These are phyloP conservation scores for Wickerhamiella lipophila DNA, from an alignment of 805 yeast species.

Conservation along the genomic window DNA sequence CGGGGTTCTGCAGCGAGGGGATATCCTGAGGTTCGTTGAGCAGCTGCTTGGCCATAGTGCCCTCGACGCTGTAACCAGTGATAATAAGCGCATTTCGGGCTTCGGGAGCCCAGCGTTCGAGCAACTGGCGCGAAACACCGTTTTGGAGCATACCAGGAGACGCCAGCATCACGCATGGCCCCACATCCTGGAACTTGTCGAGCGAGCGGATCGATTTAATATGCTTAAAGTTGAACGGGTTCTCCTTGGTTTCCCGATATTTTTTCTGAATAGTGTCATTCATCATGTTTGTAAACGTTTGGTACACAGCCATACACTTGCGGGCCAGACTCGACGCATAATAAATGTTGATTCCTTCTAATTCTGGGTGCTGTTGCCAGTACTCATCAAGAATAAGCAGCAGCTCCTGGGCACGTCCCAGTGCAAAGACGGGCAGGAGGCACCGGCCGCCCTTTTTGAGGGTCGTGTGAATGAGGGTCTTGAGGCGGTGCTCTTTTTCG, in stretches of 20 bases:
- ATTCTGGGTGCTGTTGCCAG: slow-evolving; percentile 75
- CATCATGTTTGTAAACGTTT: slow-evolving; percentile 95
- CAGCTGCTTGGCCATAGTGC: slow-evolving; percentile 88
- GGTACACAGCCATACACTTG: slow-evolving; percentile 95
- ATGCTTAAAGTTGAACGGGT: slow-evolving; percentile 83
- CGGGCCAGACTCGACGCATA: slow-evolving; percentile 89
- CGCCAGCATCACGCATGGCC: slow-evolving; percentile 92
- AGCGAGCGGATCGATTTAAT: slow-evolving; percentile 66
- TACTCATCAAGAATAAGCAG: slow-evolving; percentile 84
- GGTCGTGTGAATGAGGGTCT: slow-evolving; percentile 72
- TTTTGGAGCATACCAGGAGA: slow-evolving; percentile 98
- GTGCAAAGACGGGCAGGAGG: slow-evolving; percentile 84
- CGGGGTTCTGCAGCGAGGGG: slow-evolving; percentile 71
- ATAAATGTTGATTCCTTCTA: slow-evolving; percentile 69
- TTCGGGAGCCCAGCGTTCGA: slow-evolving; percentile 97
- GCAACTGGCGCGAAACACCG: slow-evolving; percentile 80
- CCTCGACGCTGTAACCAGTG: slow-evolving; percentile 97
- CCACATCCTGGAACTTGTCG: slow-evolving; percentile 80
- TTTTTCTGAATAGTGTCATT: slow-evolving; percentile 72
- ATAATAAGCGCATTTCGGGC: slow-evolving; percentile 73
- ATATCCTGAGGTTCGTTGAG: slow-evolving; percentile 84
- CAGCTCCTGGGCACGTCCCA: slow-evolving; percentile 94
- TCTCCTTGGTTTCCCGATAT: slow-evolving; percentile 63
- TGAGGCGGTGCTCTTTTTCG: slow-evolving; percentile 72
- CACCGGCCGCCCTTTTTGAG: slow-evolving; percentile 82